Percentiles rank a stretch among this genome's conserved stretches.
These are phyloP conservation scores for Cerrena zonata DNA, from an alignment of 1,284 basidiomycete species.

Conservation along the genomic window DNA sequence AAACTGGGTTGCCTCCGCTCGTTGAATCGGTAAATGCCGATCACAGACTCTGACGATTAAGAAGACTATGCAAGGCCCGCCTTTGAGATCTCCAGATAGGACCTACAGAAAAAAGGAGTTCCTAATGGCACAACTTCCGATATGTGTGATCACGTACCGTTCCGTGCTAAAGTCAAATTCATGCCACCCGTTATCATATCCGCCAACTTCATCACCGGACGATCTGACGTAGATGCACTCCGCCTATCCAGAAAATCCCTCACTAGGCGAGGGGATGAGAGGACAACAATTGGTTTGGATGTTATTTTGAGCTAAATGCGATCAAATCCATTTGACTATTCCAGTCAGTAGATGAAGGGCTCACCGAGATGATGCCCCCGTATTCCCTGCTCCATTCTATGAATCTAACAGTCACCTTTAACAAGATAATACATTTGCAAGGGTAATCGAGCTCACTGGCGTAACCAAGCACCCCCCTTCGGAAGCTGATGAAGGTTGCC, in stretches of 20 bases:
- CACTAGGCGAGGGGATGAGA: conserved; percentile 20
- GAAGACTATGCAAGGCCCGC: conserved; percentile 24
- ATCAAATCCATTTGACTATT: neutral
- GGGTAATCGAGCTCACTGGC: neutral
- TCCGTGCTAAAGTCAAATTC: conserved; percentile 8
- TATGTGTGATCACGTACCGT: neutral
- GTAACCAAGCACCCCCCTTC: neutral
- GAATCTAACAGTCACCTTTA: conserved; percentile 1
- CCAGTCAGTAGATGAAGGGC: neutral
- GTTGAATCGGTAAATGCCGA: conserved; percentile 23
- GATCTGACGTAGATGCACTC: conserved; percentile 16
- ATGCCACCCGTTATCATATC: neutral
- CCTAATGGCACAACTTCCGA: neutral
- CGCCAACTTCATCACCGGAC: neutral
- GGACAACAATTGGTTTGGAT: conserved; percentile 25
- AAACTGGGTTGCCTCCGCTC: conserved; percentile 30
- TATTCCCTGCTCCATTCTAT: conserved; percentile 4
- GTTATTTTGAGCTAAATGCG: conserved; percentile 13
- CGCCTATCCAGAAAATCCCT: conserved; percentile 21
- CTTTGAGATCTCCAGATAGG: conserved; percentile 29
- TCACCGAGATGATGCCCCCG: conserved; percentile 6
- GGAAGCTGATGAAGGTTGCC: neutral
- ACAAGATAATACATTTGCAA: neutral
- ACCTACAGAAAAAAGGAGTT: conserved; percentile 7
- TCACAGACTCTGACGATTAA: conserved; percentile 23